Base-by-base conservation (phyloP, 2,329 filamentous ascomycete genomes). In the Shiraia sp. region DNA sequence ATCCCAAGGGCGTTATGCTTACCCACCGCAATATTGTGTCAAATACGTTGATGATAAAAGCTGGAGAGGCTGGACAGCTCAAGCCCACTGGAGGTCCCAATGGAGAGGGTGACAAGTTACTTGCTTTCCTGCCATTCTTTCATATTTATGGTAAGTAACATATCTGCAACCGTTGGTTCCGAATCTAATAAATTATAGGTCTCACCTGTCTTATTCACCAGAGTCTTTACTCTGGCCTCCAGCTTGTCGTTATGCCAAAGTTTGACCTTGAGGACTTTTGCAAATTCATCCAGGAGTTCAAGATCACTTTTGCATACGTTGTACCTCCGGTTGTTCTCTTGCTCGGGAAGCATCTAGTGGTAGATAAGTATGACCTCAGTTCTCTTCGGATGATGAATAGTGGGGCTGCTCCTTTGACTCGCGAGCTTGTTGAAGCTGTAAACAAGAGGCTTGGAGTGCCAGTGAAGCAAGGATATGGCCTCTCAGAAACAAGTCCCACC, bases 381-480 rank as follows among this genome's bases (percentile, higher is more conserved):
- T 83, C 80, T 4, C 63, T 97, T 16, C 85, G 87, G 32, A 91
- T 91, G 81, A 76, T 96, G 75, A 93, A 90, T 70, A 91, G 83
- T 0, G 92, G 88, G 16, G 92, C 91, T 0, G 91, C 92, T 1
- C 92, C 92, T 0, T 74, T 96, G 28, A 92, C 89, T 0, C 75
- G 77, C 23, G 90, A 96, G 49, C 79, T 97, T 2, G 87, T 92
- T 1, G 82, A 90, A 40, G 79, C 82, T 7, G 81, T 93, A 3
- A 88, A 88, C 75, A 70, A 80, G 14, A 82, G 90, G 6, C 81
- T 93, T 44, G 83, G 83, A 36, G 77, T 95, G 14, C 85, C 86
- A 2, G 83, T 96, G 47, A 96, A 96, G 75, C 92, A 97, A 71
- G 91, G 88, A 13, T 97, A 96, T 63, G 92, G 92, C 0, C 78